Base-by-base conservation (phyloP, 2,329 filamentous ascomycete species). In the Sclerotinia trifoliorum region DNA sequence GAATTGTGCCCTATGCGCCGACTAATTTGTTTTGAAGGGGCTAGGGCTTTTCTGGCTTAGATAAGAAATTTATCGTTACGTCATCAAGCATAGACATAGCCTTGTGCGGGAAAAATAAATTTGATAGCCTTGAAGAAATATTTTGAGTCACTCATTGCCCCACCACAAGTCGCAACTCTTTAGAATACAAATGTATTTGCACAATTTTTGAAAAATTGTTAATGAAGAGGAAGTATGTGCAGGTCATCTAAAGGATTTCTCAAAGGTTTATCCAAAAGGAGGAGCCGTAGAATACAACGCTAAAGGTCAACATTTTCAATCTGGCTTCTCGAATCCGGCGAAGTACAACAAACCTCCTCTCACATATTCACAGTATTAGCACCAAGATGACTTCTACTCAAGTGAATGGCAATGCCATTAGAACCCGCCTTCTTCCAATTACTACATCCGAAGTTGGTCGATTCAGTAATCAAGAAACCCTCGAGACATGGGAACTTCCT, bases 401-500 rank as follows among this genome's bases (percentile, higher is more conserved):
- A 13, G 69, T 60, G 13, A 72, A 70, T 26, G 71, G 68, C n/a
- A 62, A 51, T 24, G 32, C 55, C 26, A 32, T 75, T 26, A 57
- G 71, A 63, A 76, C 75, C 7, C 73, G 68, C n/a, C 67, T 77
- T 32, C 61, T 76, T 4, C 72, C 69, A 5, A 73, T 77, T 48
- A 56, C 68, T 32, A 68, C 57, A 7, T 58, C 39, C 17, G 48
- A 71, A 13, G 54, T 77, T 24, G 76, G 76, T 1, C 54, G 67
- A 8, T 78, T 77, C 65, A 65, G 70, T 55, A 70, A 76, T 52
- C 26, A 5, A 32, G 57, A 69, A 24, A 73, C 73, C 0, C 70
- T 77, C 24, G 72, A 77, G 55, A 73, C 70, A 7, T 77, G 75
- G 75, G 69, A 71, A 57, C 54, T 77, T 6, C 73, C 73, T 35